Evolutionary conservation across 2,329 filamentous ascomycete genomes (phyloP), one percentile per base, ranked within the genome.

Genomic region (Dactylonectria estremocensis): DNA sequence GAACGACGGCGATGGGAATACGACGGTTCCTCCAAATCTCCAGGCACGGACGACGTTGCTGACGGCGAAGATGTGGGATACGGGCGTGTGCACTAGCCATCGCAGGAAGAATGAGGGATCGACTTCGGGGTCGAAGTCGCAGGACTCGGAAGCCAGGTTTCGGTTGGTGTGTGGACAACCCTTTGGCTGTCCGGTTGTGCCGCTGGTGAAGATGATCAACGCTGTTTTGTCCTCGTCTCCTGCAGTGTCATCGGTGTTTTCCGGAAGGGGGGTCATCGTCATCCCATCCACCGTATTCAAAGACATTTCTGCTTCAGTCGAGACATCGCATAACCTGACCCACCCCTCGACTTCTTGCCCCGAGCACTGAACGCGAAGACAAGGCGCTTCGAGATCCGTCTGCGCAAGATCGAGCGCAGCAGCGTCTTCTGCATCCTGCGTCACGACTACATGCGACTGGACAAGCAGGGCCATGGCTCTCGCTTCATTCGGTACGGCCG

Each of bases 121-220:
- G 43, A 74, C 69, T 40, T 81, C 78, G 43, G 80, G 75, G 46
- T 82, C 80, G 61, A 82, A 80, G 56, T 80, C 76, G 66, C 78
- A 75, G 14, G 77, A 78, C 63, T 81, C 78, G 1, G 82, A 80
- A 8, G 81, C 75, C n/a, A 83, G 62, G 63, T 83, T 85, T 33
- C 75, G 69, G 69, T 80, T 78, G 6, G 81, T 83, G 66, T 85
- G 80, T 14, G 78, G 77, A 64, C 83, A 85, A 54, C 80, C 83
- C 70, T 87, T 87, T 5, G 85, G 83, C 0, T 80, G 73, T 6
- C 82, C 83, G 0, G 84, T 86, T n/a, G 84, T 87, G 20, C 85
- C 85, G 69, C 84, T 86, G 20, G 84, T 86, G 73, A 86, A 86
- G 35, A 86, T 76, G 54, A 86, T 80, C 48, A 85, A 76, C 5